Base-by-base conservation (phyloP, 345 rosid genomes). In the Toxicodendron radicans region DNA sequence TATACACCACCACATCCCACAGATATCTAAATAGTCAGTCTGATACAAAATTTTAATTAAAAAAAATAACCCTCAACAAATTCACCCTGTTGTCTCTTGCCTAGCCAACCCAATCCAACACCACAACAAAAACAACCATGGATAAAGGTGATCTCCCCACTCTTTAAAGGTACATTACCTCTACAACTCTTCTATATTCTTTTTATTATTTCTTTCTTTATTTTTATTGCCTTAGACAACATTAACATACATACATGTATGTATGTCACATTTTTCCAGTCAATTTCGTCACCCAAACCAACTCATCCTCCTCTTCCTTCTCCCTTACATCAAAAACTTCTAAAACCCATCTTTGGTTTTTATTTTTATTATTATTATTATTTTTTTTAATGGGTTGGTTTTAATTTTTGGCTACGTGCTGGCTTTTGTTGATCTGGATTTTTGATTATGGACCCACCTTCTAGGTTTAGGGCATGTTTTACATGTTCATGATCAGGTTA, bases 111-210 rank as follows among this genome's bases (percentile, higher is more conserved):
- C 43, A 75, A 35, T 38, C 38, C 68, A 48, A 46, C 35, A 52
- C 20, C 71, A 21, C 62, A 43, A 61, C 46, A 75, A 65, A 60
- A 64, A 52, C 82, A 57, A 75, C 81, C 60, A 77, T 68, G 72
- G 72, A 58, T 60, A 73, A 73, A 76, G 81, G 66, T 83, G 78
- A 79, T 76, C 79, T 79, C 32, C 54, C 61, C 52, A 53, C 14
- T 66, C 81, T 68, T 63, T 80, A 75, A 70, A 83, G 86, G 80
- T 81, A 81, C 58, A 69, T 63, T 24, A 45, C 67, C 75, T 66
- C 74, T 52, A 68, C 45, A 43, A 17, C 61, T 62, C 16, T 49
- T 51, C 10, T 14, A 49, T 21, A 21, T 1, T 24, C 16, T 65
- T 9, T 43, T 66, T 52, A 52, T 20, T 21, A 49, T 68, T 64